phyloP scores from a whole-genome alignment of 2,329 filamentous ascomycete species.

The Dactylella cylindrospora region DNA sequence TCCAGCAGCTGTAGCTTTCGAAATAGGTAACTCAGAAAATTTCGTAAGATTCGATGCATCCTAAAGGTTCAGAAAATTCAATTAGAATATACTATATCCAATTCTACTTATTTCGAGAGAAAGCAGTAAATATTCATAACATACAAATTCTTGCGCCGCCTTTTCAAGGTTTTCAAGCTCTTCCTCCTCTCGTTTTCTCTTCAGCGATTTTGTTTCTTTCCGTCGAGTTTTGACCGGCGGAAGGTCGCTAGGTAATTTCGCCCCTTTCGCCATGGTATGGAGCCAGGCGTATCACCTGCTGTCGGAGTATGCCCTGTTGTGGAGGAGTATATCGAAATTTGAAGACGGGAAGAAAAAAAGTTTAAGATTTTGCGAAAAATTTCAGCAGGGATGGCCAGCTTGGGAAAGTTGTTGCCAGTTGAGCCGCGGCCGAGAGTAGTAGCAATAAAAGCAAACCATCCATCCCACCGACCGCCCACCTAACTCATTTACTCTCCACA shows the following conservation, averaged over 20 bases:
- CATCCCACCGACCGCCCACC: too few relatives aligned
- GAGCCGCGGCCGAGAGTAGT: slow-evolving; percentile 10
- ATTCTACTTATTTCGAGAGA: not conserved
- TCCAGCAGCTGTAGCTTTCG: slow-evolving; percentile 73
- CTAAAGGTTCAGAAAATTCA: slow-evolving; percentile 51
- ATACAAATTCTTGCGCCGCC: slow-evolving; percentile 54
- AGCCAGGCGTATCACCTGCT: not conserved
- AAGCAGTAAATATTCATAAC: slow-evolving; percentile 43
- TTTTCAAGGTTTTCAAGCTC: slow-evolving; percentile 54
- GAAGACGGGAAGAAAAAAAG: slow-evolving; percentile 7
- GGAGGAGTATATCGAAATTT: not conserved
- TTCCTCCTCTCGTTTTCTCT: slow-evolving; percentile 55
- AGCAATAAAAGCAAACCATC: too few relatives aligned
- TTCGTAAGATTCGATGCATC: slow-evolving; percentile 65
- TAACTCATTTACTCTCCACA: too few relatives aligned
- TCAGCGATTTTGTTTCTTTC: slow-evolving; percentile 49
- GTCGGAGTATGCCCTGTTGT: not conserved
- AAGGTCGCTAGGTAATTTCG: slow-evolving; percentile 22
- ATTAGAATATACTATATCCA: not conserved
- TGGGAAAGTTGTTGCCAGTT: slow-evolving; percentile 3
- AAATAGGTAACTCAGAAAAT: slow-evolving; percentile 85
- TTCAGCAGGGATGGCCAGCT: slow-evolving; percentile 33
- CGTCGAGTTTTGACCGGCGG: slow-evolving; percentile 33
- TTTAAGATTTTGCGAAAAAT: slow-evolving; percentile 32
- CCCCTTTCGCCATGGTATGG: slow-evolving; percentile 33